phyloP scores from a whole-genome alignment of 176 grass and related monocot species.

The Triticum urartu region DNA sequence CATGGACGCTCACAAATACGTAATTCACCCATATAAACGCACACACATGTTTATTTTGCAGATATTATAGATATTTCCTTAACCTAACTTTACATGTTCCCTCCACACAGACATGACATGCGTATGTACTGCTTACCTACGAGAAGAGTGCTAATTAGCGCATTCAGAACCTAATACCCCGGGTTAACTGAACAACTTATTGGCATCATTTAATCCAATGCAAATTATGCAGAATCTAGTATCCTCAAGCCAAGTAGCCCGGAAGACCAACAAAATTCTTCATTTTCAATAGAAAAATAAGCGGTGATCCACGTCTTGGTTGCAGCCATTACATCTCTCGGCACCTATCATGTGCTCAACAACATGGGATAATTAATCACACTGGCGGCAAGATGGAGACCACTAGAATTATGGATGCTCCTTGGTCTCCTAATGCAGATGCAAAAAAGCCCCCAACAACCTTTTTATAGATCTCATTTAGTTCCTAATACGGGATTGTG shows the following conservation, averaged over 20 bases:
- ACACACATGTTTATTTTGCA: too few species aligned
- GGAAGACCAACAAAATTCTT: background rate
- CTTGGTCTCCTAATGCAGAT: conserved; percentile 29
- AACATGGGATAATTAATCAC: conserved; percentile 10
- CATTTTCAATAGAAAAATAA: background rate
- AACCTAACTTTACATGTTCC: background rate
- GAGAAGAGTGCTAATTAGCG: conserved; percentile 1
- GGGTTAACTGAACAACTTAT: conserved; percentile 24
- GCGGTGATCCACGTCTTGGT: background rate
- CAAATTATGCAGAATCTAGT: background rate
- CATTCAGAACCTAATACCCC: background rate
- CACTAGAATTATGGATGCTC: conserved; percentile 26
- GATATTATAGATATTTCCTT: too few species aligned
- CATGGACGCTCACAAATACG: too few species aligned
- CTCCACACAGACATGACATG: background rate
- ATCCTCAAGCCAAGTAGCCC: background rate
- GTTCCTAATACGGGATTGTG: background rate
- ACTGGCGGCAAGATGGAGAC: conserved; percentile 22
- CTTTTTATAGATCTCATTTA: conserved; percentile 26
- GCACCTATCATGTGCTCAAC: background rate
- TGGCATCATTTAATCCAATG: background rate
- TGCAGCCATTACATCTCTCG: background rate
- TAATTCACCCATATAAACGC: too few species aligned
- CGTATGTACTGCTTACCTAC: background rate
- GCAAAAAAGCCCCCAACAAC: conserved; percentile 3